Evolutionary conservation across 225 moss, liverwort and hornwort species (phyloP), one percentile per base, ranked within the genome.

Genomic region (Bryoerythrophyllum caledonicum): DNA sequence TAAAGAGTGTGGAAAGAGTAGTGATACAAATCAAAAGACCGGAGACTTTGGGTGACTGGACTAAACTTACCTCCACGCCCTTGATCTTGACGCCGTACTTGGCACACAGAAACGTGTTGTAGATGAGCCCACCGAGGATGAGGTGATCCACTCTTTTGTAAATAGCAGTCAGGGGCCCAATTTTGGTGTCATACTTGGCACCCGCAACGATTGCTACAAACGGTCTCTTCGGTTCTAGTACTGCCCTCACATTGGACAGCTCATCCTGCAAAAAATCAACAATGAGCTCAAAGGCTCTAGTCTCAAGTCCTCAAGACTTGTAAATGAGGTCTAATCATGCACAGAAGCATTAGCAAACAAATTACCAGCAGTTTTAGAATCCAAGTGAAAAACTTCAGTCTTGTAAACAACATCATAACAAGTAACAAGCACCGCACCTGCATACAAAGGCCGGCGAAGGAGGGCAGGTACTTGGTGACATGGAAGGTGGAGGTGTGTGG

Each of bases 371-470:
- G 25, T 35, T 38, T 26, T 21, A 46, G 16, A 28, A 67, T 17
- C n/a, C 25, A 51, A 60, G 34, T 54, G 67, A 67, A 34, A 80
- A 34, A 72, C 16, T 25, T 34, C 55, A 73, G 38, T 16, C 11
- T 52, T n/a, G 54, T 44, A 53, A 74, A 27, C 28, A 64, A 71
- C 12, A 67, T n/a, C 30, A n/a, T n/a, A n/a, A 60, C 35, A 76
- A 54, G 49, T 21, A 71, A 41, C 54, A 71, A 65, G 52, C 24
- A 72, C 48, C 37, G 6, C 17, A 49, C 95, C 93, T 96, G 95
- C 90, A 96, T 90, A 69, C 91, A 93, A 74, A 95, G 91, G n/a
- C 95, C 95, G 46, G 91, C 85, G 41, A 93, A 96, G 24, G 95
- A 93, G 67, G 93, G 93, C 71, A 96, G 57, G 72, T 93, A 93